Percentiles rank a stretch among this genome's conserved stretches.
These are phyloP conservation scores for Aphanomyces invadans DNA, from an alignment of 352 stramenopile genomes.

Conservation along the genomic window DNA sequence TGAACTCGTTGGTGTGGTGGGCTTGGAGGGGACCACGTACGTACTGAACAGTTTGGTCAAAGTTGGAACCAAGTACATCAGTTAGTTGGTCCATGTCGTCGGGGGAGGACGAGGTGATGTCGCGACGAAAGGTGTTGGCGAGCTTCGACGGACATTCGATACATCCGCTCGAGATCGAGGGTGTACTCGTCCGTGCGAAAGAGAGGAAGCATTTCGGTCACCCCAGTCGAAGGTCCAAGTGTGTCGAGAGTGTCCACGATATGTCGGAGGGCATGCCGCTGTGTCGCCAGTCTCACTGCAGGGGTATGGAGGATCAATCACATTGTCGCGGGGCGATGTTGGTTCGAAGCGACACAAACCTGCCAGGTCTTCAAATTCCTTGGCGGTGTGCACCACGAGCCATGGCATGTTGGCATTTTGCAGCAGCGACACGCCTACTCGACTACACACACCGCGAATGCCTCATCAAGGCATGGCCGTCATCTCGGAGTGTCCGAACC, in stretches of 20 bases:
- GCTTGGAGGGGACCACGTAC: too few species aligned
- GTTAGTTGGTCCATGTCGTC: too few species aligned
- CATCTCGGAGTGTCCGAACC: slow-evolving; percentile 27
- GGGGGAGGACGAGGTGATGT: slow-evolving; percentile 34
- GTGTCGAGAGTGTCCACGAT: slow-evolving; percentile 20
- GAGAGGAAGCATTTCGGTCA: slow-evolving; percentile 25
- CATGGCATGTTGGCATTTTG: slow-evolving; percentile 33
- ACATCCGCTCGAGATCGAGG: slow-evolving; percentile 29
- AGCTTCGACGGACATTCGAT: background rate
- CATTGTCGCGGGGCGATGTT: background rate
- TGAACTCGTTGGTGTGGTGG: too few species aligned
- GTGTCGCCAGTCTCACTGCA: slow-evolving; percentile 34
- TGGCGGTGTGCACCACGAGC: slow-evolving; percentile 37
- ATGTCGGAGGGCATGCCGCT: slow-evolving; percentile 19
- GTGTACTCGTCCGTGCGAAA: slow-evolving; percentile 38
- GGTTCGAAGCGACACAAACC: slow-evolving; percentile 26
- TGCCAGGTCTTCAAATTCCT: slow-evolving; percentile 48
- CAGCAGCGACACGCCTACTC: slow-evolving; percentile 43
- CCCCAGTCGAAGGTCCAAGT: slow-evolving; percentile 26
- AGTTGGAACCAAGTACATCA: too few species aligned
- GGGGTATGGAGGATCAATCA: background rate
- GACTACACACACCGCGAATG: slow-evolving; percentile 27
- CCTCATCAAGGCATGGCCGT: background rate
- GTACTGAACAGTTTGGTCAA: too few species aligned
- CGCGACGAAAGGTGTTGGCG: background rate